A percentile compares a stretch with the other conserved stretches of the same genome.
These are phyloP conservation scores for Metarhizium anisopliae DNA, from an alignment of 2,329 filamentous ascomycete species.

Conservation along the genomic window DNA sequence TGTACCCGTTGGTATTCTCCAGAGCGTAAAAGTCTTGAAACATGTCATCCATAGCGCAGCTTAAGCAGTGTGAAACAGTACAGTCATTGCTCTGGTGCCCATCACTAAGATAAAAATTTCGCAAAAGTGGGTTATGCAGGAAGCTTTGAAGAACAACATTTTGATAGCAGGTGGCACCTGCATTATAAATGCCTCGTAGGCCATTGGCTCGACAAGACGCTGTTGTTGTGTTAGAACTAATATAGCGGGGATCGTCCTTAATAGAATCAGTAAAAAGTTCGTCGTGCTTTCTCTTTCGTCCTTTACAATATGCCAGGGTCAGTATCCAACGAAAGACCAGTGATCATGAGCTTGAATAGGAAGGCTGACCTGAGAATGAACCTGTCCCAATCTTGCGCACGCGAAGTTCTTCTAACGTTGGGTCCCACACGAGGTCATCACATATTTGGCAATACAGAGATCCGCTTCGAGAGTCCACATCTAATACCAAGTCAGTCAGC, in stretches of 20 bases:
- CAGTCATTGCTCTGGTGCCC: slow-evolving; percentile 78
- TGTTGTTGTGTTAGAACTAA: slow-evolving; percentile 67
- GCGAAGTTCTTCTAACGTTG: slow-evolving; percentile 67
- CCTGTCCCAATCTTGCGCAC: slow-evolving; percentile 60
- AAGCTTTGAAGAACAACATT: slow-evolving; percentile 91
- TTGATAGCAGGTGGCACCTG: slow-evolving; percentile 98
- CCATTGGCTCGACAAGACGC: slow-evolving; percentile 81
- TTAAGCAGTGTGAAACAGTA: slow-evolving; percentile 50
- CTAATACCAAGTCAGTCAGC: slow-evolving; percentile 33
- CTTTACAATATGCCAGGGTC: slow-evolving; percentile 19
- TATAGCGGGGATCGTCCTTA: slow-evolving; percentile 67
- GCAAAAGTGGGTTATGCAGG: slow-evolving; percentile 84
- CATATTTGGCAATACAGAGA: slow-evolving; percentile 74
- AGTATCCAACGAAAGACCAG: neutral
- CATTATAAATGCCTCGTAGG: slow-evolving; percentile 88
- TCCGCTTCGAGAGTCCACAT: slow-evolving; percentile 69
- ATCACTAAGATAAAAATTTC: slow-evolving; percentile 86
- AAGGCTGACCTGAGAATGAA: slow-evolving; percentile 49
- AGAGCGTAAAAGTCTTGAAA: slow-evolving; percentile 62
- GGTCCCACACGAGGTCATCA: slow-evolving; percentile 75
- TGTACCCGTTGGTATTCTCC: slow-evolving; percentile 81
- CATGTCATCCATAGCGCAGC: slow-evolving; percentile 65
- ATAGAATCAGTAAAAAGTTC: slow-evolving; percentile 56
- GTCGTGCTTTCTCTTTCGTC: slow-evolving; percentile 67
- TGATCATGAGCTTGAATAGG: neutral